phyloP scores from a whole-genome alignment of 768 basidiomycete genomes.

The Porpolomopsis calyptriformis region DNA sequence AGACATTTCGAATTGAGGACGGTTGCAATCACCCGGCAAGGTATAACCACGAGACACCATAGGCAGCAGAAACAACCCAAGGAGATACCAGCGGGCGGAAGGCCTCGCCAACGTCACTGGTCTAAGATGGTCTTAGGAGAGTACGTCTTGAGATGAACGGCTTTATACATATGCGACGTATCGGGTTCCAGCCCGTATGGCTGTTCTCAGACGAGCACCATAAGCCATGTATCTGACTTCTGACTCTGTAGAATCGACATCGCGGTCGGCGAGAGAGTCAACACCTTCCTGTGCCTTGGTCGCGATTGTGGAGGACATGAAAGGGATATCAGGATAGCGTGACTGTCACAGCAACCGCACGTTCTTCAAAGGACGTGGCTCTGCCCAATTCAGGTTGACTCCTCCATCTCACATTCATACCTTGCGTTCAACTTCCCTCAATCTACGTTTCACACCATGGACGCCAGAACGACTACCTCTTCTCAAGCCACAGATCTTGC shows the following conservation, averaged over 20 bases:
- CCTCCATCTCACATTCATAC: no score
- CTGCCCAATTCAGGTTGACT: background rate
- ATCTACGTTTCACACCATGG: constrained; percentile 5
- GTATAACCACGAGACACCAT: constrained; percentile 77
- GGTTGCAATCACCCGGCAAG: constrained; percentile 38
- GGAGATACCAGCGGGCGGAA: constrained; percentile 73
- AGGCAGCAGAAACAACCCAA: constrained; percentile 61
- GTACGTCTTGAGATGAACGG: background rate
- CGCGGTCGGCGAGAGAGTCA: constrained; percentile 47
- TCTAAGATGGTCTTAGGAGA: constrained; percentile 32
- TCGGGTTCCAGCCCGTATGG: constrained; percentile 53
- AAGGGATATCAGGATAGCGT: constrained; percentile 5
- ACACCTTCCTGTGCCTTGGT: constrained; percentile 39
- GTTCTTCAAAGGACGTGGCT: background rate
- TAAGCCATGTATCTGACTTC: constrained; percentile 68
- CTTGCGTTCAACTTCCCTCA: no score
- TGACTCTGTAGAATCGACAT: constrained; percentile 59
- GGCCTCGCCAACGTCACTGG: constrained; percentile 75
- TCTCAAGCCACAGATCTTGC: background rate
- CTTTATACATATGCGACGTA: constrained; percentile 68
- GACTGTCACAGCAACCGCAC: background rate
- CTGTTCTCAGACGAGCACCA: constrained; percentile 67
- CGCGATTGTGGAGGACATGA: constrained; percentile 25
- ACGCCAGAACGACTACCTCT: constrained; percentile 4
- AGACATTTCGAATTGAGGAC: background rate